phyloP scores from a whole-genome alignment of 345 rosid genomes.

The Populus nigra region DNA sequence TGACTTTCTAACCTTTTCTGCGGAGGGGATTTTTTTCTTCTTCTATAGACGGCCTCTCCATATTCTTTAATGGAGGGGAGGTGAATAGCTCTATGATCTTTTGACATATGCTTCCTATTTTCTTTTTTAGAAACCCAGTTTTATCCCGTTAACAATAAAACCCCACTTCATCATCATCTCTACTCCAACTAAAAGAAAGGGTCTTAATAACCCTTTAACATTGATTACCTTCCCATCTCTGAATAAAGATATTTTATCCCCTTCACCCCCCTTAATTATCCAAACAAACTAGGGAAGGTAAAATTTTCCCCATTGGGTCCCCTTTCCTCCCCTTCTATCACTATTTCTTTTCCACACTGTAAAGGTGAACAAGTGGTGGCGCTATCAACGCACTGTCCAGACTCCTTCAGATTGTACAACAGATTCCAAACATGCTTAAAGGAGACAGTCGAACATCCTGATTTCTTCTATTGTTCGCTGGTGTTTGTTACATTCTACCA shows the following conservation, averaged over 20 bases:
- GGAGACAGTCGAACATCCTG: background rate
- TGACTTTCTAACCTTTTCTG: background rate
- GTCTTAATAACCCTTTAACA: background rate
- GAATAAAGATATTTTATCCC: background rate
- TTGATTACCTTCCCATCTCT: too few species aligned
- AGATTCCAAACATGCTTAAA: background rate
- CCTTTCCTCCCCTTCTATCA: background rate
- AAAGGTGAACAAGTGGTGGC: background rate
- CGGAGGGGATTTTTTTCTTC: too few species aligned
- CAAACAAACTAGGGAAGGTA: background rate
- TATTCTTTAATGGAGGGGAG: background rate
- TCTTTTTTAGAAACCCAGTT: background rate
- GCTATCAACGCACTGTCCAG: background rate
- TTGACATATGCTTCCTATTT: background rate
- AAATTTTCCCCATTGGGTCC: background rate
- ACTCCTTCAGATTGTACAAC: background rate
- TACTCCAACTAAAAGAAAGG: too few species aligned
- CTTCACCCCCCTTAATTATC: background rate
- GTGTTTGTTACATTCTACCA: background rate
- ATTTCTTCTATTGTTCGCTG: background rate
- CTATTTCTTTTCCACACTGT: background rate
- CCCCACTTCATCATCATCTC: background rate
- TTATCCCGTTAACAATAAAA: background rate
- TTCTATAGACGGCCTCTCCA: background rate
- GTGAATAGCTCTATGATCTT: background rate